Evolutionary conservation across 2,329 filamentous ascomycete species (phyloP).

Genomic region (Cytospora piceicola): DNA sequence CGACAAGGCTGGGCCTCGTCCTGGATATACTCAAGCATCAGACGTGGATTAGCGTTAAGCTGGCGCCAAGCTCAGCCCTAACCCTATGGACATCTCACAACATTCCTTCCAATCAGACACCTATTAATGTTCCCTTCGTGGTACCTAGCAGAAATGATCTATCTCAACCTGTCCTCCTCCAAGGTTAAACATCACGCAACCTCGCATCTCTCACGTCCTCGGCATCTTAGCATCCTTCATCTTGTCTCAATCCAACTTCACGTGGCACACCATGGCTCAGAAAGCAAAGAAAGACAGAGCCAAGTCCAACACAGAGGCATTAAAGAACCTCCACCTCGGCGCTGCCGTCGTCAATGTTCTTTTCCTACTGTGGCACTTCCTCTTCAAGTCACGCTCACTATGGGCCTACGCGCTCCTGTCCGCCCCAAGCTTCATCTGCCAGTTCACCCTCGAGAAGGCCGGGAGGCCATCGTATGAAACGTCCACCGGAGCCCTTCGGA

Average conservation of each 20-base stretch:
- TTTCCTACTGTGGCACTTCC: conserved; percentile 74
- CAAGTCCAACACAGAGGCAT: conserved; percentile 74
- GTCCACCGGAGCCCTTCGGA: conserved; percentile 67
- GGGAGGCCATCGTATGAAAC: conserved; percentile 77
- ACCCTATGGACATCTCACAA: too few relatives aligned
- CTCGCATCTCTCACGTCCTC: conserved; percentile 5
- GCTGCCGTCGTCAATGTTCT: conserved; percentile 71
- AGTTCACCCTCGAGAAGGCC: conserved; percentile 83
- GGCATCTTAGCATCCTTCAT: conserved; percentile 5
- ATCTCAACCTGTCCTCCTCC: too few relatives aligned
- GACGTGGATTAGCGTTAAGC: too few relatives aligned
- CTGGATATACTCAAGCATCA: too few relatives aligned
- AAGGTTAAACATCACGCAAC: background rate
- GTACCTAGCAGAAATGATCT: too few relatives aligned
- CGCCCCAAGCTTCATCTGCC: conserved; percentile 74
- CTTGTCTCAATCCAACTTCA: background rate
- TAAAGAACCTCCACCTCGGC: conserved; percentile 82
- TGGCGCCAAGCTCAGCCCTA: too few relatives aligned
- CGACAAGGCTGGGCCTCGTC: too few relatives aligned
- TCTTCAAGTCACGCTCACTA: conserved; percentile 67
- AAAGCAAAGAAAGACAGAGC: conserved; percentile 70
- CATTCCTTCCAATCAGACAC: too few relatives aligned
- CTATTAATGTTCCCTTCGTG: too few relatives aligned
- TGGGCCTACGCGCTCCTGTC: conserved; percentile 74
- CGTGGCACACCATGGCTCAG: conserved; percentile 55